These are phyloP conservation scores for Astrothelium subdiscretum DNA, from an alignment of 495 filamentous ascomycete species.

Conservation along the genomic window DNA sequence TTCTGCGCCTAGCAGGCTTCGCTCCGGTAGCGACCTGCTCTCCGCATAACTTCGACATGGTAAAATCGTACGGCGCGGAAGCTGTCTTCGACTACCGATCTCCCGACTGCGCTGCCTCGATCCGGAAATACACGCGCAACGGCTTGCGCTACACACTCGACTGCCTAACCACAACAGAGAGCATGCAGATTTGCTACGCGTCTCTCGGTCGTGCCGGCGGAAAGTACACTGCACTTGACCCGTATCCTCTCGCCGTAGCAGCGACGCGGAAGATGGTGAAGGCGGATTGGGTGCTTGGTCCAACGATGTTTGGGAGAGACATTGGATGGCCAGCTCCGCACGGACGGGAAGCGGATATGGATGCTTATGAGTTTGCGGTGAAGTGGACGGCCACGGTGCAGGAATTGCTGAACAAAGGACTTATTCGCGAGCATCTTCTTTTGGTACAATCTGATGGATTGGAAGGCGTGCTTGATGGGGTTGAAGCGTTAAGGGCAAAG, in stretches of 20 bases:
- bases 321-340: constrained; percentile 21
- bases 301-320: constrained; percentile 21
- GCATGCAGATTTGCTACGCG: background rate
- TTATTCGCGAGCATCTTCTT: constrained; percentile 22
- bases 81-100: constrained; percentile 37
- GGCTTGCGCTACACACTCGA: background rate
- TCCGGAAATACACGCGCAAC: background rate
- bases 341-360: constrained; percentile 13
- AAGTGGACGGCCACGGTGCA: constrained; percentile 6
- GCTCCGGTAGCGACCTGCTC: constrained; percentile 39
- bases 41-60: constrained; percentile 38
- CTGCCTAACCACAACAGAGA: background rate
- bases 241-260: background rate
- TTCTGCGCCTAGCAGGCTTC: constrained; percentile 30
- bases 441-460: constrained; percentile 17
- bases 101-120: background rate
- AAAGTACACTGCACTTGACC: background rate
- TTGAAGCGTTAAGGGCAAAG: constrained; percentile 19
- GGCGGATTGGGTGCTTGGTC: background rate
- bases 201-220: background rate
- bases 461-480: constrained; percentile 18
- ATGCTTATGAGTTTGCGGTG: background rate
- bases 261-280: background rate
- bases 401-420: constrained; percentile 18
- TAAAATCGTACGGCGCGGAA: constrained; percentile 33